These are phyloP conservation scores for Cercospora sp. DNA, from an alignment of 2,329 filamentous ascomycete genomes.

Conservation along the genomic window DNA sequence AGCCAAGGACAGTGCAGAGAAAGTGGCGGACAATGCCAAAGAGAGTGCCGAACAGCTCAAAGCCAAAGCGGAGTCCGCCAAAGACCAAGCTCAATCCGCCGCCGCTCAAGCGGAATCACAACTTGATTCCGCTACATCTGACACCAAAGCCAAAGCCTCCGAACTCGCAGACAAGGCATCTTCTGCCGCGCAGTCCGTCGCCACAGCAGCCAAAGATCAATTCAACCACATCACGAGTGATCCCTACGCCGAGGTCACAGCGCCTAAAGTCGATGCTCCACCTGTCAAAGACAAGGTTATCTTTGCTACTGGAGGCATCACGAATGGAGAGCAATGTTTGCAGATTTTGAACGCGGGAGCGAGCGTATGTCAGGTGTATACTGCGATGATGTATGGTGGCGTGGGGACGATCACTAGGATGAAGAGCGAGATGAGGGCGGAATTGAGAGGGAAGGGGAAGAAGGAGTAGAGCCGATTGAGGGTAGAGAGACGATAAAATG, in stretches of 20 bases:
- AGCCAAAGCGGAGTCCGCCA: not conserved
- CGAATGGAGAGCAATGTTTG: constrained; percentile 79
- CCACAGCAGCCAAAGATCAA: not conserved
- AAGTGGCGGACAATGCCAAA: constrained; percentile 20
- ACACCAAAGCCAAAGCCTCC: not conserved
- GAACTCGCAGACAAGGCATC: constrained; percentile 3
- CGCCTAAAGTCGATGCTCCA: constrained; percentile 35
- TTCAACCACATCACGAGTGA: constrained; percentile 11
- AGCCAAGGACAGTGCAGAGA: constrained; percentile 21
- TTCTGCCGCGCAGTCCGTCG: not conserved
- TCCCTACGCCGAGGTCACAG: constrained; percentile 5
- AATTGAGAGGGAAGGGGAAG: constrained; percentile 31
- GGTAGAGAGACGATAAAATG: too few species aligned
- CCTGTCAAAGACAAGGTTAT: constrained; percentile 66
- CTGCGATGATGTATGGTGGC: constrained; percentile 66
- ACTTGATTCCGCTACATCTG: not conserved
- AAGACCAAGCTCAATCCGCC: not conserved
- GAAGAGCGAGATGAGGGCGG: constrained; percentile 53
- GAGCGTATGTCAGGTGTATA: constrained; percentile 69
- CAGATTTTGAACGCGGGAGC: constrained; percentile 84
- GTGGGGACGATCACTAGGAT: constrained; percentile 59
- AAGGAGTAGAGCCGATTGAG: not conserved
- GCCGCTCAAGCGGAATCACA: not conserved
- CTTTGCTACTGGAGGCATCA: constrained; percentile 92
- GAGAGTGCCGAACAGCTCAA: not conserved